A percentile compares a stretch with the other conserved stretches of the same genome.
Conservation (phyloP, 805 yeast genomes). For the Barnettozyma sucrosica region DNA sequence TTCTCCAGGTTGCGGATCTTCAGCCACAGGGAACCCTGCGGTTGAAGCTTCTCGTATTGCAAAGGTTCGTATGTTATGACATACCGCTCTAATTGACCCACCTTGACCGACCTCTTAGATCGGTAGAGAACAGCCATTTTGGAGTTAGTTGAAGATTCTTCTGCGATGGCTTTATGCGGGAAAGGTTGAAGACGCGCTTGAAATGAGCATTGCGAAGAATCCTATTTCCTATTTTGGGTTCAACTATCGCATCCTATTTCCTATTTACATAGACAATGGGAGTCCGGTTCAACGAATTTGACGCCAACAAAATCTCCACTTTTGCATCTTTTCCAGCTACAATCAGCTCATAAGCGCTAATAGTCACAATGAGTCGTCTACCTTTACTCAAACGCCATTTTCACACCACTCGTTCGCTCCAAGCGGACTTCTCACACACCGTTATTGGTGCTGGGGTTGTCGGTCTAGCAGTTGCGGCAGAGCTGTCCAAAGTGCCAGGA, state of each 20-base stretch:
- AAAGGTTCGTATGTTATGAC: slow-evolving; percentile 37
- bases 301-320: background rate
- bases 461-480: slow-evolving; percentile 76
- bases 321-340: background rate
- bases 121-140: slow-evolving; percentile 28
- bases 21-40: slow-evolving; percentile 39
- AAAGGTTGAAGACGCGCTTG: background rate
- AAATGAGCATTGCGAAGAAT: background rate
- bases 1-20: slow-evolving; percentile 60
- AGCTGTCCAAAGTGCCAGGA: slow-evolving; percentile 42
- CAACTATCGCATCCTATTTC: no score
- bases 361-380: background rate
- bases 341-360: background rate
- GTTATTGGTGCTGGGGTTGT: slow-evolving; percentile 83
- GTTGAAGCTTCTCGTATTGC: slow-evolving; percentile 29
- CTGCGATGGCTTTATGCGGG: background rate
- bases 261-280: background rate
- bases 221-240: background rate
- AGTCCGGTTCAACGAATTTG: background rate
- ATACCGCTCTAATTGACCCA: slow-evolving; percentile 57
- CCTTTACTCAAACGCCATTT: slow-evolving; percentile 9
- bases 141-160: background rate
- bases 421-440: slow-evolving; percentile 57
- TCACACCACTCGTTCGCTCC: slow-evolving; percentile 7
- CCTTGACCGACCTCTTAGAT: slow-evolving; percentile 39